Evolutionary conservation across 129 eudicot genomes (phyloP).

Genomic region (Artemisia argyi): DNA sequence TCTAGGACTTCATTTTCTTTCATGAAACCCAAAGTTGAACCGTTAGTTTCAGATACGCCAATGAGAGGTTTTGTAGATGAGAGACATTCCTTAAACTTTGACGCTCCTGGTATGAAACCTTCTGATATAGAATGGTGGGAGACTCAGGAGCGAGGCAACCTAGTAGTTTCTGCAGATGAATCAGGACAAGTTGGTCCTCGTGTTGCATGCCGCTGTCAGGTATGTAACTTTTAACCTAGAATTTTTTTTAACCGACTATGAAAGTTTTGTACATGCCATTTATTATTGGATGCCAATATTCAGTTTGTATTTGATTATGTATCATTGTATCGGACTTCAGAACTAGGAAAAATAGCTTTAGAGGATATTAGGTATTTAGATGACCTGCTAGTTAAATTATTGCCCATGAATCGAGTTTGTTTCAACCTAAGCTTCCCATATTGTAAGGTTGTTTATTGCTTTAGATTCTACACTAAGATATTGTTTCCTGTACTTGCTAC

Average conservation of each 20-base stretch:
- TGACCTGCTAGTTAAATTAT: too few species aligned
- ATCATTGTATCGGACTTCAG: not conserved
- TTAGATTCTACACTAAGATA: not conserved
- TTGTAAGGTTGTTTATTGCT: conserved; percentile 10
- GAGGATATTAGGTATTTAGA: not conserved
- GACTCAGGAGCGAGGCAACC: conserved; percentile 86
- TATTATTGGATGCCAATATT: not conserved
- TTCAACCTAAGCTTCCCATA: not conserved
- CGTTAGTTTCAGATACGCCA: conserved; percentile 65
- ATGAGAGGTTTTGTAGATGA: conserved; percentile 96
- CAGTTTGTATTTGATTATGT: not conserved
- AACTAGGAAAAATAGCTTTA: not conserved
- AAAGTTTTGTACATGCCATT: not conserved
- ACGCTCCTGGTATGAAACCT: conserved; percentile 43
- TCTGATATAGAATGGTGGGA: conserved; percentile 93
- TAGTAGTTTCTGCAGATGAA: conserved; percentile 77
- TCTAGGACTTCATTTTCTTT: conserved; percentile 65
- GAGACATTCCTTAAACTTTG: conserved; percentile 29
- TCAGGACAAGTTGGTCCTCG: conserved; percentile 95
- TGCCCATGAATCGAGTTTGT: too few species aligned
- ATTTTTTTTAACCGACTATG: not conserved
- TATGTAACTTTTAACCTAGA: conserved; percentile 12
- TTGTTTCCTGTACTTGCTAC: conserved; percentile 10
- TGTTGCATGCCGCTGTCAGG: conserved; percentile 95
- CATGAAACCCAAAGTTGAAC: conserved; percentile 60